Conservation (phyloP, 768 basidiomycete genomes). For the Lactifluus piperatus region DNA sequence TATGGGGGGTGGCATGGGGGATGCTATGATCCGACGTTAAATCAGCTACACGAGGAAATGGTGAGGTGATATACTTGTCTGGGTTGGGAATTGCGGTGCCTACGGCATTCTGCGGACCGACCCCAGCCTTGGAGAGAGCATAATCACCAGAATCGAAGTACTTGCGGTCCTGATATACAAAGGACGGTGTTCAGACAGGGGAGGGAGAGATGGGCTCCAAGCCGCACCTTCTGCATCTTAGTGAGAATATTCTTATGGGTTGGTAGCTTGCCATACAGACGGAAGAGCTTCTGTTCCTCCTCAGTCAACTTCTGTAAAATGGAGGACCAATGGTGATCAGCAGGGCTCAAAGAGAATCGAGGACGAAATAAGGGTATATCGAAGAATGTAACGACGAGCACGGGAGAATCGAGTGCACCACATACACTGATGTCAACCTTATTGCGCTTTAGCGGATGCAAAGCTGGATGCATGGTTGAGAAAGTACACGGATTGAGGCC, state of each 20-base stretch:
- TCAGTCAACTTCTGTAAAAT: constrained; percentile 59
- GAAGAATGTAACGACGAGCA: not conserved
- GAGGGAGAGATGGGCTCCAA: not conserved
- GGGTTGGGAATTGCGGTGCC: constrained; percentile 98
- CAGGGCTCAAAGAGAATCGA: not conserved
- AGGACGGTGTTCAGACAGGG: constrained; percentile 14
- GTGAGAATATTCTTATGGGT: constrained; percentile 87
- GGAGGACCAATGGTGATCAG: not conserved
- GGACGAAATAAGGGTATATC: not conserved
- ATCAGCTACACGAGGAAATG: constrained; percentile 12
- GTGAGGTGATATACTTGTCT: constrained; percentile 61
- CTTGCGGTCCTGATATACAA: constrained; percentile 73
- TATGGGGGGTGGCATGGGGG: constrained; percentile 74
- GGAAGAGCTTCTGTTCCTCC: constrained; percentile 91
- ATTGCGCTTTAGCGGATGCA: constrained; percentile 76
- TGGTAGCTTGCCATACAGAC: constrained; percentile 90
- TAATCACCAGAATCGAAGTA: constrained; percentile 99
- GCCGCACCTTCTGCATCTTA: constrained; percentile 88
- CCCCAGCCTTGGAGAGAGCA: constrained; percentile 91
- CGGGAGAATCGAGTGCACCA: constrained; percentile 21
- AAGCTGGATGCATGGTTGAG: constrained; percentile 58
- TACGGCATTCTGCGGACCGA: constrained; percentile 77
- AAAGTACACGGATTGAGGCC: constrained; percentile 7
- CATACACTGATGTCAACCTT: constrained; percentile 92
- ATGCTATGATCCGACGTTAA: constrained; percentile 44